Base-by-base conservation (phyloP, 2,329 filamentous ascomycete species). In the Botrytis aclada region DNA sequence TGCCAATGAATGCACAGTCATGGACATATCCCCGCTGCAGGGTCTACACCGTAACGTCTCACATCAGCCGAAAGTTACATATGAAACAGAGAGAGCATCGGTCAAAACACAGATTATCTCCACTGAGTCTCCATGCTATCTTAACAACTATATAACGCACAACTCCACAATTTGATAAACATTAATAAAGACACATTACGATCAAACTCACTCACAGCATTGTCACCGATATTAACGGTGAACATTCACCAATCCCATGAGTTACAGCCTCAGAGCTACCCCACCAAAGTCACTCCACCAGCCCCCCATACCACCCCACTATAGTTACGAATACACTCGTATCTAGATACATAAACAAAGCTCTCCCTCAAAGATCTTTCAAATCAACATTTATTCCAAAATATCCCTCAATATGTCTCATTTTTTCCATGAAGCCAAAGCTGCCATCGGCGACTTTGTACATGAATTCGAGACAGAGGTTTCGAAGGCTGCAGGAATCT, bases 401-500 rank as follows among this genome's bases (percentile, higher is more conserved):
- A 56, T 12, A 45, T 62, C 60, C 16, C 67, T 70, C 71, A 75
- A 47, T 0, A 77, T 77, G 76, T 76, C 76, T 69, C 47, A 56
- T 10, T 77, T 78, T 61, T 74, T 78, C 37, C 34, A 73, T 7
- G 56, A 74, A 6, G 73, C 75, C 45, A 76, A 76, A 47, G 72
- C 72, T 8, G 71, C 72, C 10, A 73, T 79, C 5, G 69, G 76
- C 25, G 67, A 60, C 65, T 76, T 78, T 32, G 64, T 75, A 29
- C 60, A 74, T 32, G 74, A 76, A 61, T 58, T 78, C 29, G 77
- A 75, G 64, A 60, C 73, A 12, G 73, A 76, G 32, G 63, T 77
- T 7, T 67, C 71, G 12, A 69, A 74, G 5, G 73, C 76, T n/a
- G 39, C 9, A 54, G 73, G 63, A 7, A 85, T 86, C 77, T 81